Percentiles rank a stretch among this genome's conserved stretches.
Evolutionary conservation across 352 stramenopile genomes (phyloP).

Genomic region (Pythium brassicae): DNA sequence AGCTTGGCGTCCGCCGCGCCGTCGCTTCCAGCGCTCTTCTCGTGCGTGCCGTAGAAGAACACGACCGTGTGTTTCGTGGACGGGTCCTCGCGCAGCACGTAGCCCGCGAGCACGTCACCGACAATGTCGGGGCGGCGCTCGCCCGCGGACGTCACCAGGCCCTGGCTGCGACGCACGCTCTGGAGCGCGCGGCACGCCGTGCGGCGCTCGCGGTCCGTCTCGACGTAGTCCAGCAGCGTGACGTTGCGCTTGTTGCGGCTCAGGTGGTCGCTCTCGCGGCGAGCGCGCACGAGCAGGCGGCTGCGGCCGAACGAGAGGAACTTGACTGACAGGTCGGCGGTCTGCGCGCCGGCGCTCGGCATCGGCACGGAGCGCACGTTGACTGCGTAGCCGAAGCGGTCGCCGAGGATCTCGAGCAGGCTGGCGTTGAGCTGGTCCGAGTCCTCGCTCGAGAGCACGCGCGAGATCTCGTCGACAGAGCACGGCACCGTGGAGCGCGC

Average conservation of each 20-base stretch:
- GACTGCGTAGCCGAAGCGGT: conserved; percentile 20
- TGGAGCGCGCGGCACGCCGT: conserved; percentile 13
- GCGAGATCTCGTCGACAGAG: conserved; percentile 19
- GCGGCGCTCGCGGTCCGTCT: conserved; percentile 13
- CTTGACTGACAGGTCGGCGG: conserved; percentile 22
- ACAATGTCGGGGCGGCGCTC: conserved; percentile 3
- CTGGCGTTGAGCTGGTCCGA: conserved; percentile 26
- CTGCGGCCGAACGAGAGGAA: conserved; percentile 19
- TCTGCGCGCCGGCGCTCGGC: neutral
- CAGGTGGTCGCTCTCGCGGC: no score
- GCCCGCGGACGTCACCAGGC: conserved; percentile 1
- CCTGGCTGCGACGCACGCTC: conserved; percentile 6
- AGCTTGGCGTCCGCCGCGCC: neutral
- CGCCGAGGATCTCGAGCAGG: conserved; percentile 22
- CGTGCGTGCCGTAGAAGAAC: conserved; percentile 14
- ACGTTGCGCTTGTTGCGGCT: conserved; percentile 8
- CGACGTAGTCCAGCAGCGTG: conserved; percentile 20
- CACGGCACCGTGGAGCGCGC: conserved; percentile 18
- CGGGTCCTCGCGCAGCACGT: conserved; percentile 21
- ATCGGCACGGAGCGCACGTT: conserved; percentile 18
- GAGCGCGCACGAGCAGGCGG: conserved; percentile 5
- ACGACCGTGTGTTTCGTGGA: conserved; percentile 17
- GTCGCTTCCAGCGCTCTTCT: neutral
- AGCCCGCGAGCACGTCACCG: conserved; percentile 16
- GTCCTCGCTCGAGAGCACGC: conserved; percentile 17